Conservation (phyloP, 1,139 yeast genomes). For the Yarrowia galli region DNA sequence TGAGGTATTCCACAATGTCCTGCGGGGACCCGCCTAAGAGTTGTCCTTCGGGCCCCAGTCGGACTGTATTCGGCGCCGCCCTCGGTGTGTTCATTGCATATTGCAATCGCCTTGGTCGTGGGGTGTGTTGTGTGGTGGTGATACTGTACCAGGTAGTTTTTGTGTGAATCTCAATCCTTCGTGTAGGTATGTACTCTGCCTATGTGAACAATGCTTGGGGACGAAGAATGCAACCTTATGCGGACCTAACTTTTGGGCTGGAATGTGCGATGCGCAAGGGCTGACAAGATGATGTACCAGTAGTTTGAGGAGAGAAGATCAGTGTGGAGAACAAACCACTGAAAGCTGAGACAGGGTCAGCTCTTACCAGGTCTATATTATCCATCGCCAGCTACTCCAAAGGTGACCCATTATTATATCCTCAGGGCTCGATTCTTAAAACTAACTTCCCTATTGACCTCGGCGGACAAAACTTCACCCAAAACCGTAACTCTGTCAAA, state of each 20-base stretch:
- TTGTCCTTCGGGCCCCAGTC: conserved; percentile 38
- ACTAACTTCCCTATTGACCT: conserved; percentile 7
- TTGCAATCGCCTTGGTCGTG: conserved; percentile 8
- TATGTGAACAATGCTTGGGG: not conserved
- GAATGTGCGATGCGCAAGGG: conserved; percentile 4
- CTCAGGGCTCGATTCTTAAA: conserved; percentile 19
- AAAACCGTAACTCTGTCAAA: conserved; percentile 8
- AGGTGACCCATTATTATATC: not conserved
- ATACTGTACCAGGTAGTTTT: too few relatives aligned
- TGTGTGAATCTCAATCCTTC: not conserved
- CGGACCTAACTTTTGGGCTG: conserved; percentile 12
- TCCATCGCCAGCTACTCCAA: not conserved
- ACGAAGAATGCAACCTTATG: conserved; percentile 34
- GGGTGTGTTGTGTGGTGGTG: not conserved
- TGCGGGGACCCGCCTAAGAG: conserved; percentile 35
- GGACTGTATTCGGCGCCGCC: conserved; percentile 28
- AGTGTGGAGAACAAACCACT: too few relatives aligned
- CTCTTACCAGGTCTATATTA: not conserved
- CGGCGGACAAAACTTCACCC: conserved; percentile 1
- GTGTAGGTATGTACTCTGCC: not conserved
- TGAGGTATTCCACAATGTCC: conserved; percentile 66
- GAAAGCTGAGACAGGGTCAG: not conserved
- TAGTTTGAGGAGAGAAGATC: too few relatives aligned
- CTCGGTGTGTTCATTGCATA: conserved; percentile 35
- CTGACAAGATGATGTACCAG: not conserved